phyloP scores from a whole-genome alignment of 2,329 filamentous ascomycete genomes.

The Fusarium hainanense region DNA sequence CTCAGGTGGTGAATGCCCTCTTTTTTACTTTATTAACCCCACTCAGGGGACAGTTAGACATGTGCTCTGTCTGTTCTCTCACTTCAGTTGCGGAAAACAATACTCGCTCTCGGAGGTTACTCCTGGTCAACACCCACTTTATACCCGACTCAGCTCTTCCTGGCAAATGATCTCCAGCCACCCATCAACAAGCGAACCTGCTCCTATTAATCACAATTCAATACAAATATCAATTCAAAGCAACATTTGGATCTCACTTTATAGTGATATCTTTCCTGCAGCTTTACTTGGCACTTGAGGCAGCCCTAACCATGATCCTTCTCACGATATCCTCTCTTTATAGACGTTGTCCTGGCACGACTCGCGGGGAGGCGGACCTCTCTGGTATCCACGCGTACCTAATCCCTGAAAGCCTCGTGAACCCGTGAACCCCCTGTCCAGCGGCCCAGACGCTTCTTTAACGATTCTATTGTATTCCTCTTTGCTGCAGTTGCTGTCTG shows the following conservation, averaged over 20 bases:
- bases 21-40: background rate
- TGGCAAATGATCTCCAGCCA: constrained; percentile 29
- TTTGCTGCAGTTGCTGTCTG: background rate
- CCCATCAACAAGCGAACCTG: constrained; percentile 3
- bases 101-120: constrained; percentile 1
- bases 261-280: background rate
- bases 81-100: background rate
- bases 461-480: background rate
- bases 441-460: background rate
- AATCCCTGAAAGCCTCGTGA: constrained; percentile 8
- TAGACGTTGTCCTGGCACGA: background rate
- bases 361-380: constrained; percentile 10
- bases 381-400: constrained; percentile 14
- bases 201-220: background rate
- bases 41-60: background rate
- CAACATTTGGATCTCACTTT: background rate
- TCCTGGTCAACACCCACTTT: constrained; percentile 3
- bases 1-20: constrained; percentile 10
- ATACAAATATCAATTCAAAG: background rate
- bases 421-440: background rate
- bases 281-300: background rate
- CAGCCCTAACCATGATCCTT: background rate
- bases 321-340: constrained; percentile 15
- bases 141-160: constrained; percentile 11
- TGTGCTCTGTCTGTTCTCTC: background rate